Evolutionary conservation across 1,284 basidiomycete species (phyloP).

Genomic region (Ustilago esculenta): DNA sequence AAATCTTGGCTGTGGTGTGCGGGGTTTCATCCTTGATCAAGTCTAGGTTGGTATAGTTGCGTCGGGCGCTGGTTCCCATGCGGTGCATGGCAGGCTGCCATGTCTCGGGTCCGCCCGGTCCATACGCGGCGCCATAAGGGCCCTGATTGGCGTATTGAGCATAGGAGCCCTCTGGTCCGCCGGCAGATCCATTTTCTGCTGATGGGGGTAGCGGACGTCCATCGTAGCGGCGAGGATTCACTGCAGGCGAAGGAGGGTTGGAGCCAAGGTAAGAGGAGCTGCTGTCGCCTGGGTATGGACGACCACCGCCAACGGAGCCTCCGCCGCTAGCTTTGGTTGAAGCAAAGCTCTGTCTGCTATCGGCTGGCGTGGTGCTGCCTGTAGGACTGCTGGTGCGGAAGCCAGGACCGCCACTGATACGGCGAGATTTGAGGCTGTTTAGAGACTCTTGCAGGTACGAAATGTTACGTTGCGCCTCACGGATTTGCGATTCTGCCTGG

Average conservation of each 20-base stretch:
- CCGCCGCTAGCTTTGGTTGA: slow-evolving; percentile 25
- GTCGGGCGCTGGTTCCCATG: slow-evolving; percentile 57
- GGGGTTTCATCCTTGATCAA: slow-evolving; percentile 97
- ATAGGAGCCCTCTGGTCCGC: slow-evolving; percentile 25
- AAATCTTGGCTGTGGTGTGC: slow-evolving; percentile 94
- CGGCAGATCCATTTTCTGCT: slow-evolving; percentile 5
- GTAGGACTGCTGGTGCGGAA: slow-evolving; percentile 42
- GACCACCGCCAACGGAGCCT: slow-evolving; percentile 19
- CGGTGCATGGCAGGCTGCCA: slow-evolving; percentile 57
- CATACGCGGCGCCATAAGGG: slow-evolving; percentile 34
- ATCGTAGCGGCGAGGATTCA: slow-evolving; percentile 45
- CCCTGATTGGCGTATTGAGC: slow-evolving; percentile 47
- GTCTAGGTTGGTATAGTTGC: slow-evolving; percentile 71
- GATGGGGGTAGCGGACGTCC: slow-evolving; percentile 46
- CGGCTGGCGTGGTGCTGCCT: slow-evolving; percentile 27
- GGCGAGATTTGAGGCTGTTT: slow-evolving; percentile 79
- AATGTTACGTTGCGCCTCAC: slow-evolving; percentile 84
- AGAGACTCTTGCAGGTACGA: slow-evolving; percentile 88
- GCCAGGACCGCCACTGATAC: slow-evolving; percentile 68
- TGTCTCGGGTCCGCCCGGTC: slow-evolving; percentile 17
- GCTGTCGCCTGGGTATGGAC: slow-evolving; percentile 50
- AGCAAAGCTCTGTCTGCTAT: slow-evolving; percentile 42
- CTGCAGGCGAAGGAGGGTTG: slow-evolving; percentile 37
- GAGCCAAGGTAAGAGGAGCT: slow-evolving; percentile 45
- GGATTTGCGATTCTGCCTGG: slow-evolving; percentile 79